A percentile compares a stretch with the other conserved stretches of the same genome.
These are phyloP conservation scores for Penicillium macrosclerotiorum DNA, from an alignment of 495 filamentous ascomycete species.

Conservation along the genomic window DNA sequence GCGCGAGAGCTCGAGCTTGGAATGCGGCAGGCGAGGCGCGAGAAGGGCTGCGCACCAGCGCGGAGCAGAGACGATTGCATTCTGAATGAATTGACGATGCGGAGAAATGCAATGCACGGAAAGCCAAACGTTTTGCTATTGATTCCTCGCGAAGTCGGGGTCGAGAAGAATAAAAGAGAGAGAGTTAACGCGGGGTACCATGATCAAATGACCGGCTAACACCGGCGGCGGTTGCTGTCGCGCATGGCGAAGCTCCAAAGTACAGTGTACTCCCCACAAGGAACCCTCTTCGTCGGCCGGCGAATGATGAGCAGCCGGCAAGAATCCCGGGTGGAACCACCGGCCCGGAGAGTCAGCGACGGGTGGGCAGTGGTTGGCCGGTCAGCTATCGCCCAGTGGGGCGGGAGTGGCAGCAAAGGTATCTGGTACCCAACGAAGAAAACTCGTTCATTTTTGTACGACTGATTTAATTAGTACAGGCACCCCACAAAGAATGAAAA, in stretches of 20 bases:
- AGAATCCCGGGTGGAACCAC: slow-evolving; percentile 23
- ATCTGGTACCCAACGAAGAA: no score
- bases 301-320: slow-evolving; percentile 22
- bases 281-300: not conserved
- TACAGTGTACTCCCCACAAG: slow-evolving; percentile 5
- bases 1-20: slow-evolving; percentile 26
- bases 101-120: not conserved
- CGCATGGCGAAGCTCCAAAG: not conserved
- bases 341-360: slow-evolving; percentile 15
- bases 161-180: no score
- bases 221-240: slow-evolving; percentile 14
- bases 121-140: no score
- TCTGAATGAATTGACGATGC: slow-evolving; percentile 11
- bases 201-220: slow-evolving; percentile 28
- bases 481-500: no score
- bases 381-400: not conserved
- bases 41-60: slow-evolving; percentile 28
- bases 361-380: slow-evolving; percentile 7
- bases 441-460: no score
- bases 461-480: no score
- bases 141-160: no score
- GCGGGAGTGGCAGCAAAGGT: no score
- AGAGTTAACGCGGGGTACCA: slow-evolving; percentile 22
- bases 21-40: slow-evolving; percentile 26
- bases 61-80: slow-evolving; percentile 40